Conservation (phyloP, 768 basidiomycete species). For the Fibroporia radiculosa region DNA sequence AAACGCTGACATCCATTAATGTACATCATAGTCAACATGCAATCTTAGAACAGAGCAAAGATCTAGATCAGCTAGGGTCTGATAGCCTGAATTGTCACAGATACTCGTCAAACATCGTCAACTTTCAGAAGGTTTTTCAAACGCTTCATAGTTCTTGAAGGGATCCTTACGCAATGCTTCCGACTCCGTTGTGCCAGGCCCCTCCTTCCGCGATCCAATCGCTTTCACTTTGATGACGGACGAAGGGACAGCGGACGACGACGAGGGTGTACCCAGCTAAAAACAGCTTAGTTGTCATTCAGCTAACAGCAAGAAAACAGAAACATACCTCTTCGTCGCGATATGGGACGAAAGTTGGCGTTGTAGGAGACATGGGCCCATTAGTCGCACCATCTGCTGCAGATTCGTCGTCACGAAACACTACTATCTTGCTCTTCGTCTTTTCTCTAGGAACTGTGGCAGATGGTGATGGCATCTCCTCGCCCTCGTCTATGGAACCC, state of each 20-base stretch:
- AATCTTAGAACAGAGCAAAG: background rate
- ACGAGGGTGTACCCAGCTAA: slow-evolving; percentile 23
- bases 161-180: slow-evolving; percentile 76
- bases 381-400: background rate
- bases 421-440: slow-evolving; percentile 4
- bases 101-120: slow-evolving; percentile 2
- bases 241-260: slow-evolving; percentile 32
- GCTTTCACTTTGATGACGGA: slow-evolving; percentile 64
- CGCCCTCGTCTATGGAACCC: slow-evolving; percentile 24
- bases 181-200: slow-evolving; percentile 50
- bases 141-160: slow-evolving; percentile 60
- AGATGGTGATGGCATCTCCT: slow-evolving; percentile 29
- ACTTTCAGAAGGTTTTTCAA: slow-evolving; percentile 13
- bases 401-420: slow-evolving; percentile 14
- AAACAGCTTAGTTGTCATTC: slow-evolving; percentile 9
- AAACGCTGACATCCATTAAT: no score
- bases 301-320: background rate
- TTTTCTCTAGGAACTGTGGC: slow-evolving; percentile 6
- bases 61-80: no score
- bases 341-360: slow-evolving; percentile 63
- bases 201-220: slow-evolving; percentile 29
- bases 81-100: no score
- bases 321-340: slow-evolving; percentile 49
- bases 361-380: slow-evolving; percentile 29
- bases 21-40: no score